Percentiles rank a stretch among this genome's conserved stretches.
Conservation (phyloP, 2,329 filamentous ascomycete species). For the Cephalotrichum gorgonifer region DNA sequence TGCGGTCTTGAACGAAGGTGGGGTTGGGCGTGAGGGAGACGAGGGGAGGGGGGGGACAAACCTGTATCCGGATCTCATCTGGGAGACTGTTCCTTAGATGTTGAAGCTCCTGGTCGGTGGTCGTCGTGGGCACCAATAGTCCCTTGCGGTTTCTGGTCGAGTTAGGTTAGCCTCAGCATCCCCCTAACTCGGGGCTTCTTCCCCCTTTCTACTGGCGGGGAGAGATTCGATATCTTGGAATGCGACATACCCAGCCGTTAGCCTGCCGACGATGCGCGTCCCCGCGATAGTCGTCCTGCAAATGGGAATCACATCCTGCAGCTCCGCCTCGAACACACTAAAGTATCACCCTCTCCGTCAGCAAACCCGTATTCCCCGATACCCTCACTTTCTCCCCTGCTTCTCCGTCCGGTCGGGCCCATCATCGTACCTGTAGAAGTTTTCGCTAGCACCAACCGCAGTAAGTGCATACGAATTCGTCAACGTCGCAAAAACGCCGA, state of each 20-base stretch:
- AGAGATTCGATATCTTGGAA: too few species aligned
- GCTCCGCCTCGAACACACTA: conserved; percentile 92
- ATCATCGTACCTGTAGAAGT: conserved; percentile 74
- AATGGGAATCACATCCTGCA: conserved; percentile 95
- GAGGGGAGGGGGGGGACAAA: neutral
- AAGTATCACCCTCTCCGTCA: conserved; percentile 1
- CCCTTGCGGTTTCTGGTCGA: conserved; percentile 76
- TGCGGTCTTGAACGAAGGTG: neutral
- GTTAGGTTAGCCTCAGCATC: neutral
- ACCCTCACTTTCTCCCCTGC: neutral
- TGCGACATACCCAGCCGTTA: conserved; percentile 73
- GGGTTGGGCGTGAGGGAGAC: neutral
- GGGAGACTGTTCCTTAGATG: conserved; percentile 93
- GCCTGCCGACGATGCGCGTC: conserved; percentile 87
- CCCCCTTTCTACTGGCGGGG: too few species aligned
- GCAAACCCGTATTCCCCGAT: neutral
- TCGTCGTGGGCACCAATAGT: conserved; percentile 88
- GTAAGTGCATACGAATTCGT: conserved; percentile 96
- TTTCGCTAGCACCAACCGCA: conserved; percentile 89
- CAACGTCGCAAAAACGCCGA: conserved; percentile 92
- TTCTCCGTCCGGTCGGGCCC: neutral
- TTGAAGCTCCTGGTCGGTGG: conserved; percentile 95
- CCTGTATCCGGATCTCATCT: conserved; percentile 80
- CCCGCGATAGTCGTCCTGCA: conserved; percentile 94
- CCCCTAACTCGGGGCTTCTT: too few species aligned